Conservation (phyloP, 2,329 filamentous ascomycete species). For the Cadophora gregata region DNA sequence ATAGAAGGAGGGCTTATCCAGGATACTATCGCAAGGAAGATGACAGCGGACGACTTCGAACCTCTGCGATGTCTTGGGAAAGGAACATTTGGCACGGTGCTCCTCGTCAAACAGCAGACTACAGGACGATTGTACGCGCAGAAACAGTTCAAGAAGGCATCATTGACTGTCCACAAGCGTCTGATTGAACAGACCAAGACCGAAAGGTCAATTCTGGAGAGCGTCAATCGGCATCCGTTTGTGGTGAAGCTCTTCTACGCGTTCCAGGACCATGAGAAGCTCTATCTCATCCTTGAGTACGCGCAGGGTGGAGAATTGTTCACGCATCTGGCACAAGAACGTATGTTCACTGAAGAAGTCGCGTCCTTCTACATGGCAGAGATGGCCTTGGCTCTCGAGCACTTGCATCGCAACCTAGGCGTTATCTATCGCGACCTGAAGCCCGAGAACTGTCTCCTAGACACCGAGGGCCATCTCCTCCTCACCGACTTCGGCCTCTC, state of each 20-base stretch:
- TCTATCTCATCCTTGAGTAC: conserved; percentile 97
- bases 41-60: conserved; percentile 90
- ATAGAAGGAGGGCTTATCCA: conserved; percentile 61
- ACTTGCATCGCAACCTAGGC: conserved; percentile 89
- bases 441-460: conserved; percentile 95
- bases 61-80: conserved; percentile 92
- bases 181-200: conserved; percentile 97
- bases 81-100: conserved; percentile 92
- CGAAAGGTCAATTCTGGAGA: conserved; percentile 92
- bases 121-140: conserved; percentile 94
- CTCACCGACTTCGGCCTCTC: conserved; percentile 96
- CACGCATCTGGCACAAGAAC: conserved; percentile 89
- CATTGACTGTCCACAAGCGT: conserved; percentile 92
- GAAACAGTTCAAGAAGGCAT: conserved; percentile 98
- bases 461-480: conserved; percentile 88
- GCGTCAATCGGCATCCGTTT: conserved; percentile 94
- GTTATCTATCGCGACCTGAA: conserved; percentile 98
- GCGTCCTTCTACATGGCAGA: conserved; percentile 99
- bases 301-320: conserved; percentile 97
- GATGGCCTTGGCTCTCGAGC: conserved; percentile 91
- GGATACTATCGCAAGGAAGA: conserved; percentile 67
- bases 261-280: conserved; percentile 96
- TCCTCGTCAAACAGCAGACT: conserved; percentile 86
- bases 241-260: conserved; percentile 98
- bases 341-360: conserved; percentile 90